These are phyloP conservation scores for Lentinula edodes DNA, from an alignment of 768 basidiomycete genomes.

Conservation along the genomic window DNA sequence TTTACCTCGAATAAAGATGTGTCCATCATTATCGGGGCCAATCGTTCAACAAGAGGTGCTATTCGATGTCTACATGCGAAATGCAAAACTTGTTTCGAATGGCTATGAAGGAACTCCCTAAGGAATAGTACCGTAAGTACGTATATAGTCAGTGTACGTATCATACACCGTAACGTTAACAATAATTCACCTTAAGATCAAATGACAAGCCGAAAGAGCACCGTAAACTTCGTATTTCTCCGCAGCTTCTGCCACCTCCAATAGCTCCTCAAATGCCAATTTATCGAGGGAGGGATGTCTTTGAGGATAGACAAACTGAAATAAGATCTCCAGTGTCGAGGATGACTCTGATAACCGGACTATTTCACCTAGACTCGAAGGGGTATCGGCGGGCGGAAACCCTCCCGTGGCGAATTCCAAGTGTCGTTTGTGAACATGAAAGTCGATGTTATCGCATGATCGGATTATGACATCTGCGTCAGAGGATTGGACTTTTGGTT, in stretches of 20 bases:
- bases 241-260: slow-evolving; percentile 8
- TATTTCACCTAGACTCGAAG: slow-evolving; percentile 3
- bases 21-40: slow-evolving; percentile 3
- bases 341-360: slow-evolving; percentile 7
- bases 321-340: slow-evolving; percentile 6
- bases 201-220: slow-evolving; percentile 1
- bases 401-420: slow-evolving; percentile 6
- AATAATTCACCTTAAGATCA: not conserved
- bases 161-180: not conserved
- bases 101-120: not conserved
- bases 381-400: slow-evolving; percentile 3
- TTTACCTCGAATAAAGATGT: not conserved
- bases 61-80: not conserved
- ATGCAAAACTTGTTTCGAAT: not conserved
- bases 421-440: slow-evolving; percentile 2
- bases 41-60: not conserved
- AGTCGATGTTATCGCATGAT: slow-evolving; percentile 9
- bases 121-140: too few relatives aligned
- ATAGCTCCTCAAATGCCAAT: not conserved
- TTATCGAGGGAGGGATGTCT: slow-evolving; percentile 7
- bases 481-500: not conserved
- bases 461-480: slow-evolving; percentile 8
- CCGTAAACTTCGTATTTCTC: slow-evolving; percentile 11
- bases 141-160: not conserved
- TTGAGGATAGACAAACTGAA: slow-evolving; percentile 9